Evolutionary conservation across 257 asterid species (phyloP).

Genomic region (Echium plantagineum): DNA sequence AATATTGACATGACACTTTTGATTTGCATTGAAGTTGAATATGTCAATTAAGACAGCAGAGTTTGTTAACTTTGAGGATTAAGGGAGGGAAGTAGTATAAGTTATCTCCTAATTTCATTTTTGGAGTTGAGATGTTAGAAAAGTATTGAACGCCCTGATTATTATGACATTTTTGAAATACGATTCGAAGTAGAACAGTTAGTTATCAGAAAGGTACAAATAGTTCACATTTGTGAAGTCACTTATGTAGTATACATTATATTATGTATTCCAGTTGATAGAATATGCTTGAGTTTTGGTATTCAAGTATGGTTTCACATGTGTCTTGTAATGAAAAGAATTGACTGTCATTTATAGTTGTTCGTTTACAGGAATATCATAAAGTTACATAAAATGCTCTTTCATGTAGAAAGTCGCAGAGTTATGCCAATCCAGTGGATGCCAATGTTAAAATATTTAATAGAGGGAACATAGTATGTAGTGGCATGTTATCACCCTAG

Average conservation of each 20-base stretch:
- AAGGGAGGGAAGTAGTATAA: no score
- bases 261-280: not conserved
- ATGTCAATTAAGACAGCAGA: no score
- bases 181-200: not conserved
- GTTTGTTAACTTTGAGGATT: no score
- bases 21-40: no score
- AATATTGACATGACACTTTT: no score
- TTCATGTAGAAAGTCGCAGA: slow-evolving; percentile 41
- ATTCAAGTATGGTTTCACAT: not conserved
- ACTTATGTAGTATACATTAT: no score
- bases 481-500: slow-evolving; percentile 91
- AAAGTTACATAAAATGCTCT: not conserved
- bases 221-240: not conserved
- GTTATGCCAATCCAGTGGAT: slow-evolving; percentile 28
- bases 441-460: slow-evolving; percentile 33
- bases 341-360: not conserved
- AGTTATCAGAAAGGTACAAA: not conserved
- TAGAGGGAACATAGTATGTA: slow-evolving; percentile 63
- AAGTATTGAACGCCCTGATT: not conserved
- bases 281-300: not conserved
- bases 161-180: not conserved
- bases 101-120: not conserved
- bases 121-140: not conserved
- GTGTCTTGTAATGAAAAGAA: not conserved
- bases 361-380: not conserved